Percentiles rank a stretch among this genome's conserved stretches.
Evolutionary conservation across 2,329 filamentous ascomycete genomes (phyloP).

Genomic region (Penicillium sp.): DNA sequence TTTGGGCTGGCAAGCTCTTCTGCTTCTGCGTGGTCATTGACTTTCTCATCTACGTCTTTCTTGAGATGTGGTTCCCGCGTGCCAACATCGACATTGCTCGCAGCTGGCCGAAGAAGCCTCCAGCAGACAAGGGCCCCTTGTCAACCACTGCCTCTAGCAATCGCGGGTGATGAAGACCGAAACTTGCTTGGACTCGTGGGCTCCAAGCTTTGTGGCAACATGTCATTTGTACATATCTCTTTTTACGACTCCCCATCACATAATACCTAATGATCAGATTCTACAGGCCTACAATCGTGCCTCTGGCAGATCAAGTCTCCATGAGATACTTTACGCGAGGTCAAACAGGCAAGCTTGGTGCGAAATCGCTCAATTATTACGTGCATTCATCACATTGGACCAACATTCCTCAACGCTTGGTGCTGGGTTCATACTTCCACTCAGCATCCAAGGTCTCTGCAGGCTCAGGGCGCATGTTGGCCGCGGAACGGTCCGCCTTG

Average conservation of each 20-base stretch:
- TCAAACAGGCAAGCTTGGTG: not conserved
- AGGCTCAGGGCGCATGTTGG: conserved; percentile 25
- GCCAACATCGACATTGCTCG: conserved; percentile 81
- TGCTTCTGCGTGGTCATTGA: conserved; percentile 92
- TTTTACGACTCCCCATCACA: not conserved
- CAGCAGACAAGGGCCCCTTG: conserved; percentile 9
- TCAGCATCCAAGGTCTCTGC: conserved; percentile 24
- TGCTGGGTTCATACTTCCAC: conserved; percentile 25
- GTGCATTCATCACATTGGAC: too few species aligned
- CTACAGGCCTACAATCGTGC: too few species aligned
- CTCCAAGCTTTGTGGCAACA: too few species aligned
- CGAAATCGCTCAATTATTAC: not conserved
- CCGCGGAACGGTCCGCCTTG: conserved; percentile 27
- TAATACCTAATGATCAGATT: not conserved
- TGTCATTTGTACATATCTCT: too few species aligned
- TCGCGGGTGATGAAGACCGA: not conserved
- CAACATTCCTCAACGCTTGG: conserved; percentile 14
- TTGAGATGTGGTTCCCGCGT: conserved; percentile 81
- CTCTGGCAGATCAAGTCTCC: too few species aligned
- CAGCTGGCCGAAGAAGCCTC: conserved; percentile 78
- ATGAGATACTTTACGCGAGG: too few species aligned
- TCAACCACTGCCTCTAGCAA: conserved; percentile 3
- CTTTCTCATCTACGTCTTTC: conserved; percentile 79
- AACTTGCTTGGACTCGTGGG: too few species aligned
- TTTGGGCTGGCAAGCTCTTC: conserved; percentile 97